These are phyloP conservation scores for Trypanosoma theileri DNA, from an alignment of 208 protist species.

Conservation along the genomic window DNA sequence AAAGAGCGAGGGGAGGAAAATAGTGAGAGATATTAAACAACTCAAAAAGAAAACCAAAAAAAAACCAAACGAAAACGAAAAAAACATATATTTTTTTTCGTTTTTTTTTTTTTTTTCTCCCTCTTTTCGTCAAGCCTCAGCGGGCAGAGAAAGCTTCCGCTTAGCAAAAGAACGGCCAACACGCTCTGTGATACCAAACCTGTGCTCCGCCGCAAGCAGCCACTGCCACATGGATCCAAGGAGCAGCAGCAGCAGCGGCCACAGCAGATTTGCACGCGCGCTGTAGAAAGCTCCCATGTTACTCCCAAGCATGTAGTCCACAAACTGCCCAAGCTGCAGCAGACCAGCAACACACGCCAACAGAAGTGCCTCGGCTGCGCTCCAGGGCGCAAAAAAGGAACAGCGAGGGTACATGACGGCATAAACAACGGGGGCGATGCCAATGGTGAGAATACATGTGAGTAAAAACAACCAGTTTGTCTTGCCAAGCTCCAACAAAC, in stretches of 20 bases:
- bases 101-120: no score
- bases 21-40: no score
- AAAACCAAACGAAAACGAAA: no score
- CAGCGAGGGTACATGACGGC: conserved; percentile 20
- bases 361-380: conserved; percentile 85
- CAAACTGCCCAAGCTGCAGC: conserved; percentile 90
- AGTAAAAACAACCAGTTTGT: conserved; percentile 9
- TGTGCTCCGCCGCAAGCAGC: conserved; percentile 3
- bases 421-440: conserved; percentile 48
- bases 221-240: conserved; percentile 26
- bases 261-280: conserved; percentile 49
- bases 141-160: neutral
- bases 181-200: neutral
- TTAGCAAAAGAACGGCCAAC: neutral
- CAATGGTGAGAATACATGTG: conserved; percentile 37
- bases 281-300: conserved; percentile 44
- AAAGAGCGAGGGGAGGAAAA: no score
- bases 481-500: conserved; percentile 27
- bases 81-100: no score
- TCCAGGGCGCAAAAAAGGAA: conserved; percentile 87
- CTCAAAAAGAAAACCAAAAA: no score
- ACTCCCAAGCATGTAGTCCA: conserved; percentile 84
- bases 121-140: no score
- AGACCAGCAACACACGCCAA: conserved; percentile 86
- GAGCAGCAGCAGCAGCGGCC: conserved; percentile 47